Evolutionary conservation across 345 rosid genomes (phyloP), one percentile per base, ranked within the genome.

Genomic region (Anacardium occidentale): DNA sequence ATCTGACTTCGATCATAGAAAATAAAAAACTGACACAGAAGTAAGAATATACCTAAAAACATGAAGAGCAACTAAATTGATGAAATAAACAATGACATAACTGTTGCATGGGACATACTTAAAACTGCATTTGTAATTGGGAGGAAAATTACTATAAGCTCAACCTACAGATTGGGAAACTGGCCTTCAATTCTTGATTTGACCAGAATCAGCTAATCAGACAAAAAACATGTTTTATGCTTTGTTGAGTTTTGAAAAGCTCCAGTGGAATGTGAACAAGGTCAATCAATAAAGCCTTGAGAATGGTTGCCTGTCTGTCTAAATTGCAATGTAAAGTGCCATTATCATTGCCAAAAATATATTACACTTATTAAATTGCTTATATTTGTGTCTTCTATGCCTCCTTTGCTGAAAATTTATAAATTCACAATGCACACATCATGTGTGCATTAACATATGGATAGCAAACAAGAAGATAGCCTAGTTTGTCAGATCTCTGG

Each of bases 121-220:
- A 12, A 21, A 67, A 52, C 47, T 11, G 10, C 24, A 32, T 52
- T 32, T 22, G 32, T 5, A 52, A 55, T 45, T 52, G 58, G 29
- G 44, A 26, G 51, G 17, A 62, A 22, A 7, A 57, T 10, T 26
- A 26, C 7, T 37, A 37, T 21, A 45, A 44, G 50, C n/a, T 44
- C 53, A 20, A 21, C 53, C n/a, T 13, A 26, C 62, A 3, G 15
- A 58, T 18, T 18, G 11, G 58, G n/a, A n/a, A 54, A 54, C 25
- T 12, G 11, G 0, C 47, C 64, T 13, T 18, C n/a, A 32, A n/a
- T 15, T 29, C 64, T 34, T 21, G 20, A 9, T 5, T 66, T 66
- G 44, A 26, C 25, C 45, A 51, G 40, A 66, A 54, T 32, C 60
- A 67, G 3, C 17, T 52, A 52, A 52, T 67, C 60, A 52, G 52